Base-by-base conservation (phyloP, 23 red algal species). In the Gracilariopsis chorda region DNA sequence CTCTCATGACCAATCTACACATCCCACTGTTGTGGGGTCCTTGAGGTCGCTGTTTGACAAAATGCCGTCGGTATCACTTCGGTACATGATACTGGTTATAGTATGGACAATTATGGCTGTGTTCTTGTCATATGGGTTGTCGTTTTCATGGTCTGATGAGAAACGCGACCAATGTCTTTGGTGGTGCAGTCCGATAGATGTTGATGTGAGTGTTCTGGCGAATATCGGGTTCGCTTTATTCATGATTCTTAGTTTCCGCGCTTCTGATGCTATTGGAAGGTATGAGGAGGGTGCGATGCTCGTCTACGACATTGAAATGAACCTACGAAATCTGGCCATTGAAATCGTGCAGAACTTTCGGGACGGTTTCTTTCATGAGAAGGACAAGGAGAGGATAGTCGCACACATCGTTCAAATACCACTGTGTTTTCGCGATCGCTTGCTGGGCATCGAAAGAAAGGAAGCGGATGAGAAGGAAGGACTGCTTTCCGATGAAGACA, bases 171-270 rank as follows among this genome's bases (percentile, higher is more conserved):
- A 10, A 32, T 87, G 76, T 25, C 46, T 19, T 21, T 34, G 76
- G 17, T 80, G 76, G 76, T 80, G 76, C 20, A 57, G 76, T 41
- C 76, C 76, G 13, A 42, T 80, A 24, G 76, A 80, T n/a, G 76
- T 80, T 57, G 76, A 80, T 8, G 45, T 42, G 1, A 9, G 48
- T 2, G 52, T 80, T 39, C 14, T 80, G 52, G 76, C 39, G 40
- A 80, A 80, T 35, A 24, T 80, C 35, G 76, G 76, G n/a, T 80
- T 80, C 30, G 76, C 76, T 0, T 42, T 80, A 34, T 57, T 80
- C 12, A n/a, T 80, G 48, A 80, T 80, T 24, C 43, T 80, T 1
- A 28, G 45, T 21, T 80, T 80, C 34, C 76, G 52, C 24, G 76
- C 76, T 7, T 59, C 48, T 58, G 76, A 80, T 10, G 76, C 76